Evolutionary conservation across 2,329 filamentous ascomycete species (phyloP), one percentile per base, ranked within the genome.

Genomic region (Knufia petricola): DNA sequence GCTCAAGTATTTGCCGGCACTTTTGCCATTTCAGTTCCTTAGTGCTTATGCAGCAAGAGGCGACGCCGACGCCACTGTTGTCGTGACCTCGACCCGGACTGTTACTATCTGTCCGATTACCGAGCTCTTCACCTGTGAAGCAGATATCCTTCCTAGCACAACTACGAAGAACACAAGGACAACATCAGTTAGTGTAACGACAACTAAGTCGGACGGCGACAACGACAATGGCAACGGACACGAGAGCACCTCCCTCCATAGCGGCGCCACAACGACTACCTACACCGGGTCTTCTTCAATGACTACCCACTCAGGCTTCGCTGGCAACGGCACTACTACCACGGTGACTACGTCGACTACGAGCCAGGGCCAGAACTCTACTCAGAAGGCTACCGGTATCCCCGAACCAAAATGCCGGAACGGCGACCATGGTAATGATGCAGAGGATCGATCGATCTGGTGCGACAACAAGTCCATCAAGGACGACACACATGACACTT

Each of bases 41-140:
- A 46, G 17, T 31, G 30, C 39, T 13, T 49, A 24, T 24, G 49
- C 50, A 13, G 21, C 3, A 20, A 32, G 45, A 24, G 43, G 8
- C 3, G 49, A 55, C n/a, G 38, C 31, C 2, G 55, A 57, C 46
- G 45, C 44, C 3, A 52, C 53, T 15, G 51, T 53, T 30, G 42
- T 50, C 20, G 51, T 55, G 7, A 55, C 53, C 8, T 31, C 42
- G 3, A 55, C 51, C 1, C 44, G 53, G 43, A 57, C 55, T 2
- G 26, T 57, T 13, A 57, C 55, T 10, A 39, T 57, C 30, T 57
- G 55, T 38, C 55, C 55, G 6, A 50, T 57, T 9, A 55, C 55
- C 4, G 51, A 55, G 24, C 36, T 50, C 20, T 52, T 44, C 21
- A 54, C 50, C 26, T 57, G 55, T 44, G 48, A 38, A 2, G 34